Base-by-base conservation (phyloP, 441 rosid species). In the Adansonia gregorii region DNA sequence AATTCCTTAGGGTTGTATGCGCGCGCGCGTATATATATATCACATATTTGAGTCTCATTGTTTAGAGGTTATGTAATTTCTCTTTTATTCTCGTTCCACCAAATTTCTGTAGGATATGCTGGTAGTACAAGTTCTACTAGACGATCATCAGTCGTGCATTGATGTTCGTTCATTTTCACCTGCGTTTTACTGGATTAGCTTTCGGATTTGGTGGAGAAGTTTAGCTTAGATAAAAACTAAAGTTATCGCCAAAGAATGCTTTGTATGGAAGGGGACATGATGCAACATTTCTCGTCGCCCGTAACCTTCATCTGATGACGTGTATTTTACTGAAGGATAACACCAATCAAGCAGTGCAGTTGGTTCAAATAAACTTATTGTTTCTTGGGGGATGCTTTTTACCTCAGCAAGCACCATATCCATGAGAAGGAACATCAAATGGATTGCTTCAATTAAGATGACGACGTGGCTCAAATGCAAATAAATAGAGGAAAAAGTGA, bases 121-220 rank as follows among this genome's bases (percentile, higher is more conserved):
- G 70, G 75, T 68, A 35, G 58, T 43, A 10, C 27, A 41, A 70
- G n/a, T 64, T 15, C 10, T 73, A 69, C 54, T 11, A 71, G 68
- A 74, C 41, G 76, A 76, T 70, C 54, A 72, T 73, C 67, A 39
- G 39, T 70, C 73, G 78, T 67, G 72, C 76, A 11, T 31, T 51
- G 74, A 31, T 31, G 39, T 41, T 68, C 35, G 14, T 71, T 76
- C 46, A 73, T 67, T 80, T n/a, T 77, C 56, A 67, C 49, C 45
- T 8, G 39, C 67, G 27, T 73, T 52, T 81, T 72, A 69, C 77
- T 74, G 45, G 67, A 77, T 74, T 61, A 69, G 79, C 76, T 64
- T 77, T 77, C 73, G 1, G 17, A 35, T 61, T 78, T 49, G 59
- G 22, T 72, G 39, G 75, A 77, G 75, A 73, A 77, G 35, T 67